Evolutionary conservation across 1,284 basidiomycete species (phyloP), one percentile per base, ranked within the genome.

Genomic region (Bjerkandera adusta): DNA sequence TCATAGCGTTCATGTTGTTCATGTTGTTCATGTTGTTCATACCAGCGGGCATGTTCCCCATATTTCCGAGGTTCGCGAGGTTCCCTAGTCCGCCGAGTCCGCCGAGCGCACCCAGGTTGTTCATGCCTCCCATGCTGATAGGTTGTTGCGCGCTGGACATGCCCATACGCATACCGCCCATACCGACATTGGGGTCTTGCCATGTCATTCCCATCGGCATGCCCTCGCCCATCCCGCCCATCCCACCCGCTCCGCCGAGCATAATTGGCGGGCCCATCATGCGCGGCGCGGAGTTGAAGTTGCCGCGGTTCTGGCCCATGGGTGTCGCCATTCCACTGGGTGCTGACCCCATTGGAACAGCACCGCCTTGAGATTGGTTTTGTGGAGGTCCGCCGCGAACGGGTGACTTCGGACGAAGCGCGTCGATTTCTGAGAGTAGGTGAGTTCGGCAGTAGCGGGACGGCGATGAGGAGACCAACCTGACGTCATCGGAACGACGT

Each of bases 351-450:
- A 38, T 38, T 34, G n/a, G 25, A 5, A 34, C 32, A 26, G 40
- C 32, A 13, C 33, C 33, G 22, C 27, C 25, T 15, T 41, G 22
- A 18, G 32, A 26, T 34, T 41, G 46, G 29, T 39, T 36, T 36
- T 16, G 43, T 42, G 21, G 41, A 43, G 24, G 35, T 1, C 71
- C 72, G 7, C 66, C 64, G 22, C 80, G 70, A 0, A 77, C 68
- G 6, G 92, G 93, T 1, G 91, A 94, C 64, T 96, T 96, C 0
- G 92, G 93, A 10, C 93, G 77, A 11, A 97, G 71, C 0, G 76
- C 73, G 51, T 97, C 92, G 57, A 97, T 92, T 59, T 96, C 90
- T 67, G 57, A 8, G 26, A 13, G 27, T 40, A 12, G 35, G 16
- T 57, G 33, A 47, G 36, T 22, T 55, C 34, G 49, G 48, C 29